Conservation (phyloP, 345 rosid species). For the Mallotus nudiflorus region DNA sequence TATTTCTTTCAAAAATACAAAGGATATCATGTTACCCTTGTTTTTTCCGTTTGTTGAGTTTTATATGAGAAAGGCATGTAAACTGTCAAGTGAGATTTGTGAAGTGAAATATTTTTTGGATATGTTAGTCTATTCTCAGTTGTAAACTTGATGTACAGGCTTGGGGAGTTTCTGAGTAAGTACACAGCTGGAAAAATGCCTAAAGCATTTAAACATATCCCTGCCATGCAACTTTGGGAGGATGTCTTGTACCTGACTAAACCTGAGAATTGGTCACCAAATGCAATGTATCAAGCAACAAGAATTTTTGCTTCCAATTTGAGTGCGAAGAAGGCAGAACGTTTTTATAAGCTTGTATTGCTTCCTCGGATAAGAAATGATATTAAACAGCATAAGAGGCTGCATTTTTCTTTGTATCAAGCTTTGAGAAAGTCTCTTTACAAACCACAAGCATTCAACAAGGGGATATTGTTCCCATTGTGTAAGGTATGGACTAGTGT, state of each 20-base stretch:
- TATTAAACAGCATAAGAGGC: slow-evolving; percentile 69
- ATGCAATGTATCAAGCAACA: slow-evolving; percentile 88
- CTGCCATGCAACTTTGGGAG: slow-evolving; percentile 80
- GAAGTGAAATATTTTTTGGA: background rate
- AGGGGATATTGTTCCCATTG: slow-evolving; percentile 84
- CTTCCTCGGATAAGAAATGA: slow-evolving; percentile 95
- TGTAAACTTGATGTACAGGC: slow-evolving; percentile 42
- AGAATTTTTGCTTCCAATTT: slow-evolving; percentile 82
- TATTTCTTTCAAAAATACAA: background rate
- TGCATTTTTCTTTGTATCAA: slow-evolving; percentile 87
- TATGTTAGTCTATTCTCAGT: background rate
- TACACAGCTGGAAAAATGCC: slow-evolving; percentile 90
- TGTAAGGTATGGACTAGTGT: slow-evolving; percentile 60
- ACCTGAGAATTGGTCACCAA: slow-evolving; percentile 97
- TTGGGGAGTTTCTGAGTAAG: slow-evolving; percentile 70
- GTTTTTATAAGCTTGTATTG: slow-evolving; percentile 71
- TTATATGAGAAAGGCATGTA: background rate
- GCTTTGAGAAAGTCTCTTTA: slow-evolving; percentile 73
- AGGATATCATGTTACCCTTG: background rate
- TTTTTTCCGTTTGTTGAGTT: background rate
- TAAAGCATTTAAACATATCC: slow-evolving; percentile 75
- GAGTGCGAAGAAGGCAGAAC: slow-evolving; percentile 62
- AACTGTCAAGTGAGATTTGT: background rate
- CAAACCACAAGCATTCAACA: slow-evolving; percentile 94
- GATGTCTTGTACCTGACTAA: slow-evolving; percentile 81